These are phyloP conservation scores for Wickerhamomyces silvicola DNA, from an alignment of 805 yeast genomes.

Conservation along the genomic window DNA sequence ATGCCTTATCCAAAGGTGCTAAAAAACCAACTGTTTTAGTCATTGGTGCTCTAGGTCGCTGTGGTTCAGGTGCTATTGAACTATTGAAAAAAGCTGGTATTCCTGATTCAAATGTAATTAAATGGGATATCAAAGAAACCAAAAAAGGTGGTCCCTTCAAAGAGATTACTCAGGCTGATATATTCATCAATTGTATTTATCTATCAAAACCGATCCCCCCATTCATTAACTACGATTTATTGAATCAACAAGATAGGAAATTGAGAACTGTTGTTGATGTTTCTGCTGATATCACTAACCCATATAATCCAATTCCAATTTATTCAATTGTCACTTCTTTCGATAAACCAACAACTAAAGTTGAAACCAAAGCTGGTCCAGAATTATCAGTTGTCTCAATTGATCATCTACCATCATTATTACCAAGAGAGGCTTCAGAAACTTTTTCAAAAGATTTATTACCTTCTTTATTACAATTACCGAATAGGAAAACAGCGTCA, in stretches of 20 bases:
- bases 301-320: conserved; percentile 96
- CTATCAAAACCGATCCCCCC: conserved; percentile 92
- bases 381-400: conserved; percentile 87
- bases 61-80: conserved; percentile 96
- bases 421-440: conserved; percentile 97
- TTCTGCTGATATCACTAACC: conserved; percentile 97
- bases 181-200: conserved; percentile 95
- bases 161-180: conserved; percentile 81
- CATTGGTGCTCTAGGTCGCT: conserved; percentile 97
- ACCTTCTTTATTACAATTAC: conserved; percentile 82
- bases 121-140: conserved; percentile 98
- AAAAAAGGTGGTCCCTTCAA: conserved; percentile 94
- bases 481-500: conserved; percentile 73
- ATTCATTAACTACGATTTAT: conserved; percentile 62
- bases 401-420: conserved; percentile 90
- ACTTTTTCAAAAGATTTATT: conserved; percentile 79
- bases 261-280: conserved; percentile 94
- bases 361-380: conserved; percentile 74
- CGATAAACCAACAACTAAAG: conserved; percentile 83
- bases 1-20: conserved; percentile 56
- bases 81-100: conserved; percentile 77
- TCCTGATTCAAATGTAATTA: conserved; percentile 73
- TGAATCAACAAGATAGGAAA: conserved; percentile 64
- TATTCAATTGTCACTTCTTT: conserved; percentile 87
- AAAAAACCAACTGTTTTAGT: conserved; percentile 73